Evolutionary conservation across 108 stramenopile genomes (phyloP).

Genomic region (Nannochloropsis gaditana): DNA sequence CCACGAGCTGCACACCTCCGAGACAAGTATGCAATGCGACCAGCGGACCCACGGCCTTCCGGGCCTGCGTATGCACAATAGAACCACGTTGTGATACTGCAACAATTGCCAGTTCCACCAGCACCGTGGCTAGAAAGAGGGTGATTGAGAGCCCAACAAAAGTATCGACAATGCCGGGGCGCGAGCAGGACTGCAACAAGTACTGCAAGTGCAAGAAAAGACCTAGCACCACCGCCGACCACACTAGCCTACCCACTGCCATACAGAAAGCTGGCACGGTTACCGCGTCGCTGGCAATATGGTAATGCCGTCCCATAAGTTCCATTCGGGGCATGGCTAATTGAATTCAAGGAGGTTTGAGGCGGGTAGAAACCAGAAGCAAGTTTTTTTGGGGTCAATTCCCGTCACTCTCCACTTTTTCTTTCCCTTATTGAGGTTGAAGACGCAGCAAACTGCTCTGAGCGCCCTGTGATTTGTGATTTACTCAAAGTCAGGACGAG

Average conservation of each 20-base stretch:
- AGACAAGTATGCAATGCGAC: background rate
- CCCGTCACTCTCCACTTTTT: too few species aligned
- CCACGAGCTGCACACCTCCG: background rate
- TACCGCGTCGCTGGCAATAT: slow-evolving; percentile 9
- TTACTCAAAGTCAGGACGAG: too few species aligned
- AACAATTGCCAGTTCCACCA: slow-evolving; percentile 6
- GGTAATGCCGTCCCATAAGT: slow-evolving; percentile 21
- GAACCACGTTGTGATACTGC: slow-evolving; percentile 2
- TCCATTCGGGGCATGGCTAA: background rate
- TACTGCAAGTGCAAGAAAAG: slow-evolving; percentile 17
- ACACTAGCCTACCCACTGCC: background rate
- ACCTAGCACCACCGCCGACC: slow-evolving; percentile 7
- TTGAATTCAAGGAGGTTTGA: too few species aligned
- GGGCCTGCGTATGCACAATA: background rate
- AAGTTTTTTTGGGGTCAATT: too few species aligned
- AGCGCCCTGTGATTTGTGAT: too few species aligned
- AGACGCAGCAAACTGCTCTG: too few species aligned
- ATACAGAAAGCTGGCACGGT: background rate
- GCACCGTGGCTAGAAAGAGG: background rate
- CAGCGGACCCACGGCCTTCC: slow-evolving; percentile 16
- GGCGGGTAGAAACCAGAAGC: too few species aligned
- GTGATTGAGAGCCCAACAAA: background rate
- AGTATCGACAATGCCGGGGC: slow-evolving; percentile 9
- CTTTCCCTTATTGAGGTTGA: too few species aligned
- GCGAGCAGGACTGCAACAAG: slow-evolving; percentile 5